Evolutionary conservation across 2,329 filamentous ascomycete species (phyloP).

Genomic region (Thielaviopsis punctulata): DNA sequence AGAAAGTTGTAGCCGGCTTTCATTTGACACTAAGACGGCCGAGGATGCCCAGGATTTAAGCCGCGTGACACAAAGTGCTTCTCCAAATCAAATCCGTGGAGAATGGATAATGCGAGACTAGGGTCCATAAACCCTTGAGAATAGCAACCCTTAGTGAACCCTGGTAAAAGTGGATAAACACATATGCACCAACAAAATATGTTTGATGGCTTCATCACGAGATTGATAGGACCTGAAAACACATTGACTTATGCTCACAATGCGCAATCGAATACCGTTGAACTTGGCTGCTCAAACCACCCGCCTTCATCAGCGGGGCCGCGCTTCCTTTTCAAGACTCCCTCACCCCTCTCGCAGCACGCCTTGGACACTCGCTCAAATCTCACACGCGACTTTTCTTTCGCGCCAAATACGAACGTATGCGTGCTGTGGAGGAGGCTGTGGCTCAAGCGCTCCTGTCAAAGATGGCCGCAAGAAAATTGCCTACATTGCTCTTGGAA

Average conservation of each 20-base stretch:
- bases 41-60: background rate
- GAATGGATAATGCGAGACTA: background rate
- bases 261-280: background rate
- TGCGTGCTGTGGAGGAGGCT: slow-evolving; percentile 20
- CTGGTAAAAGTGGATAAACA: background rate
- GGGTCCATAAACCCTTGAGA: background rate
- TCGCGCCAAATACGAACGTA: too few relatives aligned
- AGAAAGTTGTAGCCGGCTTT: background rate
- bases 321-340: too few relatives aligned
- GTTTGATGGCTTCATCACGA: too few relatives aligned
- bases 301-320: background rate
- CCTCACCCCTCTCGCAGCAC: too few relatives aligned
- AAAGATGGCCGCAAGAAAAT: slow-evolving; percentile 20
- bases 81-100: background rate
- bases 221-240: background rate
- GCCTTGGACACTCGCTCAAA: background rate
- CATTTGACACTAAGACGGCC: background rate
- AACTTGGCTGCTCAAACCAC: background rate
- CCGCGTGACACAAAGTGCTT: background rate
- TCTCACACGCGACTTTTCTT: too few relatives aligned
- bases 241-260: background rate
- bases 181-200: background rate
- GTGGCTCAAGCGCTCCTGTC: slow-evolving; percentile 18
- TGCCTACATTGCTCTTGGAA: slow-evolving; percentile 77
- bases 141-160: background rate